Evolutionary conservation across 2,329 filamentous ascomycete genomes (phyloP), one percentile per base, ranked within the genome.

Genomic region (Albifimbria verrucaria): DNA sequence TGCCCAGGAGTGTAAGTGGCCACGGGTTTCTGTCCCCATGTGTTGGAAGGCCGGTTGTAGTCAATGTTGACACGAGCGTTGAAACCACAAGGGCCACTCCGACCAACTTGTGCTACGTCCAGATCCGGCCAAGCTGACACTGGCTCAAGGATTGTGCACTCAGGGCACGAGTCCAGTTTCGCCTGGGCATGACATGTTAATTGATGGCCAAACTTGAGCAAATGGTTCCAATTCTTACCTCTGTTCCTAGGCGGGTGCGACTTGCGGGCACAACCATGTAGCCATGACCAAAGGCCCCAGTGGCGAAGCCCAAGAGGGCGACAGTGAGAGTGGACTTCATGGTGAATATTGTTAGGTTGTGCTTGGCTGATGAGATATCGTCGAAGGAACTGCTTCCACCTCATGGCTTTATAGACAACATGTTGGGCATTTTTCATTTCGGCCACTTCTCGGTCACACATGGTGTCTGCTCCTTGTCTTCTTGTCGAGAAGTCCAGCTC

Each of bases 71-170:
- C 77, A 11, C 78, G 75, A 3, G 77, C 75, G 49, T 82, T 82
- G 64, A 79, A 82, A 2, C 79, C 79, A 47, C 79, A 81, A 2
- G 76, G 74, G 0, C 79, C 79, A 49, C 71, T 77, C 3, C 76
- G 71, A 18, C 74, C 74, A 1, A 81, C 76, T 2, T 64, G 61
- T 0, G 78, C 77, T 0, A 59, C 64, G 20, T 74, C 67, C 5
- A 81, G 65, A 46, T 78, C 68, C 0, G 79, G 79, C 77, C 77
- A 81, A 1, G 77, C 65, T 0, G 59, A 55, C 3, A 82, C 78
- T 0, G 79, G 79, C 54, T 82, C 79, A 2, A 79, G 73, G 52
- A 82, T 81, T 7, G 77, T 73, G 57, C 78, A 82, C 61, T 81
- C 79, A 0, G 79, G 79, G 57, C 78, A 82, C 0, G 76, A 74